Evolutionary conservation across 441 rosid genomes (phyloP), one percentile per base, ranked within the genome.

Genomic region (Breynia disticha): DNA sequence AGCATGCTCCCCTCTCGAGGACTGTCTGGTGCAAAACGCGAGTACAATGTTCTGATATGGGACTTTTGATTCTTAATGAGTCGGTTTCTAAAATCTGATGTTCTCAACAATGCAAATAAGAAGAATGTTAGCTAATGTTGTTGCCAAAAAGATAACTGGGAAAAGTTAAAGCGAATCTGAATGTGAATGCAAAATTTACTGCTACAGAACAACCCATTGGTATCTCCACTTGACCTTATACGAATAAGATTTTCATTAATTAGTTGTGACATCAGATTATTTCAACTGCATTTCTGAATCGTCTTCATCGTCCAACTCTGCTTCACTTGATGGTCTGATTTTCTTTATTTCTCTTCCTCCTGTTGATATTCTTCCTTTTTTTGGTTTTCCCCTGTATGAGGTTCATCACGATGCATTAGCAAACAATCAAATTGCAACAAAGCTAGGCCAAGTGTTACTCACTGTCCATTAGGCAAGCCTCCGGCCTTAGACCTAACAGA

Each of bases 401-500:
- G 44, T 11, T 41, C 2, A 11, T 41, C 13, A 41, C 13, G n/a
- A 41, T 41, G n/a, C 13, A 41, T 41, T 41, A 41, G n/a, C 4
- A 41, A 41, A 41, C n/a, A 41, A 41, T 11, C 44, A 41, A 11
- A 41, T 41, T 11, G 44, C 44, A 41, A 41, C 44, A 11, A 9
- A 41, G n/a, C n/a, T n/a, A n/a, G n/a, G n/a, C n/a, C n/a, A n/a
- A 4, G 35, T 28, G 53, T 16, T 22, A 58, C 72, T 65, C 55
- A 76, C 76, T 61, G 78, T 50, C 65, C 72, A 39, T 57, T 72
- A 37, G 63, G 50, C 24, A 67, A 4, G 24, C 19, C 56, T 72
- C 75, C 73, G 19, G 51, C 68, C 63, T 56, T 67, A 16, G 66
- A 52, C 37, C 69, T 55, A 22, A 57, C 68, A 14, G 67, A 32